These are phyloP conservation scores for Petunia secreta DNA, from an alignment of 257 asterid genomes.

Conservation along the genomic window DNA sequence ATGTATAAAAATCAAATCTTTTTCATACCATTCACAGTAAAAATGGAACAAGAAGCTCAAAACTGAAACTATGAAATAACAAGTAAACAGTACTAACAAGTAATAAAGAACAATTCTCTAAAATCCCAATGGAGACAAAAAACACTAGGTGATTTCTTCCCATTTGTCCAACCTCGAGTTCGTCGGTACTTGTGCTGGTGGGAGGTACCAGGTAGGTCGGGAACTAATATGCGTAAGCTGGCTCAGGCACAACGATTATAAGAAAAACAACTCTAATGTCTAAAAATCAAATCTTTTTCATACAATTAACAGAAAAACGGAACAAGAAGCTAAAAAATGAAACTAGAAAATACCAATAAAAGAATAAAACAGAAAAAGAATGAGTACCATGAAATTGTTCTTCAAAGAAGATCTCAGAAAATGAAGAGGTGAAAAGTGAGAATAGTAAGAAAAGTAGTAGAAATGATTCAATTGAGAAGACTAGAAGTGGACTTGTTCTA, in stretches of 20 bases:
- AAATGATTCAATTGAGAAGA: not conserved
- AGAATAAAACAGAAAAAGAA: not conserved
- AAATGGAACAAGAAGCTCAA: not conserved
- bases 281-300: not conserved
- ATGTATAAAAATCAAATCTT: not conserved
- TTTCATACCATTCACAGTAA: not conserved
- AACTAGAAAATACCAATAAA: conserved; percentile 4
- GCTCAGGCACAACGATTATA: too few species aligned
- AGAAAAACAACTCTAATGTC: not conserved
- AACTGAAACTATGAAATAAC: not conserved
- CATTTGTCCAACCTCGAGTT: too few species aligned
- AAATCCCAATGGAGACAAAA: too few species aligned
- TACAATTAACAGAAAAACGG: not conserved
- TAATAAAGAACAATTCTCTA: too few species aligned
- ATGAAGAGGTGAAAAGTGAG: conserved; percentile 44
- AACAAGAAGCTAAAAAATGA: not conserved
- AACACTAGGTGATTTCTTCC: too few species aligned
- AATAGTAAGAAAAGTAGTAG: conserved; percentile 24
- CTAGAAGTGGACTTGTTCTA: not conserved
- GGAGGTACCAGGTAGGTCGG: too few species aligned
- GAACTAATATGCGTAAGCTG: too few species aligned
- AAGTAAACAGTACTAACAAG: not conserved
- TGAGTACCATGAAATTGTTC: conserved; percentile 84
- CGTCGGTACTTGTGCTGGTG: too few species aligned
- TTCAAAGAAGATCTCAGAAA: conserved; percentile 80